Evolutionary conservation across 2,329 filamentous ascomycete genomes (phyloP).

Genomic region (Metarhizium humberi): DNA sequence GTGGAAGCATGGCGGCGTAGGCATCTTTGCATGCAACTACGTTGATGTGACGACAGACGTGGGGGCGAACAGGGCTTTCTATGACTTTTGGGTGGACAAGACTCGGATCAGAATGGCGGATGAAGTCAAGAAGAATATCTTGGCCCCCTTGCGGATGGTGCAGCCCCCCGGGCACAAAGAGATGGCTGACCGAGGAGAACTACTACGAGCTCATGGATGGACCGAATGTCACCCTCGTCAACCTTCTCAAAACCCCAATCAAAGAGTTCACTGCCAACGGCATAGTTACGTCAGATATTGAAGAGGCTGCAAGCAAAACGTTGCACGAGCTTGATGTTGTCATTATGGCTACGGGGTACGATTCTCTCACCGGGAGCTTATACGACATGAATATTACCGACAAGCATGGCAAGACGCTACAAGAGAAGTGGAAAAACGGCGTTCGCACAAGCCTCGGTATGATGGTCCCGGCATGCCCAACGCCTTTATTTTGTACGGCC

Average conservation of each 20-base stretch:
- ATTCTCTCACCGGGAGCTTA: constrained; percentile 13
- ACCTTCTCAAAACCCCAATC: not conserved
- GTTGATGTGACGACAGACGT: not conserved
- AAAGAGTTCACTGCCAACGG: not conserved
- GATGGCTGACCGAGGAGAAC: not conserved
- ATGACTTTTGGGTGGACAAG: not conserved
- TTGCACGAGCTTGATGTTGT: not conserved
- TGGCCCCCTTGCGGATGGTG: not conserved
- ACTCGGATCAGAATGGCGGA: not conserved
- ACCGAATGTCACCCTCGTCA: not conserved
- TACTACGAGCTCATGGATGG: not conserved
- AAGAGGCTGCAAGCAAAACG: not conserved
- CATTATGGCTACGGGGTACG: constrained; percentile 14
- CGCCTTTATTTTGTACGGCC: constrained; percentile 16
- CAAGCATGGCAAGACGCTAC: constrained; percentile 7
- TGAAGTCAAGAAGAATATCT: not conserved
- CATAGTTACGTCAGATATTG: not conserved
- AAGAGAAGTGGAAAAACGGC: constrained; percentile 10
- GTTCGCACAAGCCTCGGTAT: constrained; percentile 14
- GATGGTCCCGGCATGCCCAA: constrained; percentile 13
- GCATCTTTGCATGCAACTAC: not conserved
- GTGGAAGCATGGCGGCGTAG: not conserved
- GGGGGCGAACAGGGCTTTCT: not conserved
- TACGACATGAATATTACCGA: constrained; percentile 13
- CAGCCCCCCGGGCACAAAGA: not conserved